Evolutionary conservation across 2,329 filamentous ascomycete genomes (phyloP).

Genomic region (Metarhizium robertsii): DNA sequence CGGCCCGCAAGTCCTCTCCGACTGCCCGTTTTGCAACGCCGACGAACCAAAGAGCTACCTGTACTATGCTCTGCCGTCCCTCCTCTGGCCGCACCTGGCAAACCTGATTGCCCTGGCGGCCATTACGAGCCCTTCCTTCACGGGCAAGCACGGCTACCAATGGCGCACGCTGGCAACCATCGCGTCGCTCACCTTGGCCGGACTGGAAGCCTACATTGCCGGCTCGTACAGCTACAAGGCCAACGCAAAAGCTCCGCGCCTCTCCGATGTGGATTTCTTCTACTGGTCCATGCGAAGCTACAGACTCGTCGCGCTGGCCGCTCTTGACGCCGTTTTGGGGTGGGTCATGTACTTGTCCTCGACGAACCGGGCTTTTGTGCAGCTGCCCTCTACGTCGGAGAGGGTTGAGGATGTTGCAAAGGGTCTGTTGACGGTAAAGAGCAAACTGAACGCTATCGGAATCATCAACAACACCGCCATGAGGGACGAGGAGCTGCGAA

Average conservation of each 20-base stretch:
- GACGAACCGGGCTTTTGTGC: conserved; percentile 70
- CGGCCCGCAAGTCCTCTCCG: conserved; percentile 63
- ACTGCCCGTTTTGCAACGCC: conserved; percentile 75
- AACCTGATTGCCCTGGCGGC: conserved; percentile 66
- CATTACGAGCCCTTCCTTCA: conserved; percentile 59
- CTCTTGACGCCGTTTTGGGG: conserved; percentile 55
- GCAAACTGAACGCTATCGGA: conserved; percentile 62
- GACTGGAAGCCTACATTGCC: conserved; percentile 57
- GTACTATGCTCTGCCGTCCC: conserved; percentile 66
- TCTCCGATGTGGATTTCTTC: conserved; percentile 58
- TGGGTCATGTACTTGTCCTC: conserved; percentile 63
- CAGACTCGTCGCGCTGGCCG: conserved; percentile 54
- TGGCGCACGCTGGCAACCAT: conserved; percentile 68
- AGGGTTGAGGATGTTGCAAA: conserved; percentile 53
- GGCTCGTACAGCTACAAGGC: conserved; percentile 53
- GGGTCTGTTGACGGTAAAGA: conserved; percentile 48
- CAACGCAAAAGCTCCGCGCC: conserved; percentile 53
- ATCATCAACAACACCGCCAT: conserved; percentile 73
- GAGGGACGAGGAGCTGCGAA: conserved; percentile 62
- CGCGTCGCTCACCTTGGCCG: conserved; percentile 46
- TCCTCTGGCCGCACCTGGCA: conserved; percentile 68
- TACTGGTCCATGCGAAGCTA: conserved; percentile 59
- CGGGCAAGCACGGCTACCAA: conserved; percentile 50
- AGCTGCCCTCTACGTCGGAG: conserved; percentile 51
- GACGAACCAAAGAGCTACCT: conserved; percentile 64